Evolutionary conservation across 2,329 filamentous ascomycete species (phyloP), one percentile per base, ranked within the genome.

Genomic region (Aspergillus hortae): DNA sequence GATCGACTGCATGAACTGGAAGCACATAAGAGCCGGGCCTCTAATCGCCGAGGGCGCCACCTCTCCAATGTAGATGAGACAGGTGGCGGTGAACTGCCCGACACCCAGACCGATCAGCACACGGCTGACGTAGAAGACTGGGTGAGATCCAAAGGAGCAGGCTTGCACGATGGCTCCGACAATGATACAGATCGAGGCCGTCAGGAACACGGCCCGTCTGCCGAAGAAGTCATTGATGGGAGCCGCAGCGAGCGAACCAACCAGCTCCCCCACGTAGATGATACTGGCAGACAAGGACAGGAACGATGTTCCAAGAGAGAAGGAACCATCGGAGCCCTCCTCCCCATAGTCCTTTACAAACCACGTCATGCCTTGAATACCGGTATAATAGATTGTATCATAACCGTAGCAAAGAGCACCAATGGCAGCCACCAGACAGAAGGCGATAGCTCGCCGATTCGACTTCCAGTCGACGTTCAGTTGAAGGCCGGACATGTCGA

Each of bases 261-360:
- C 45, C 0, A 72, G 58, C 45, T 74, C 71, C n/a, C 71, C 71
- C 12, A 74, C 67, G 52, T 73, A 70, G 57, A 74, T 73, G 44
- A 67, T 66, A 10, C 68, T 71, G 6, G 70, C 64, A 3, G 69
- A 70, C 12, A 73, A 51, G 6, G 71, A 68, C 19, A 63, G 59
- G 48, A 66, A 66, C 15, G 49, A 51, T 4, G 62, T 62, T n/a
- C 51, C 54, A 4, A 67, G 54, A 9, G 54, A 49, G 36, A 56
- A 58, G 5, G 54, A 44, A 4, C 62, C 62, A 23, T 60, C 56
- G 19, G 53, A 32, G 27, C 47, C 52, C 30, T 60, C 42, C n/a
- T 53, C 52, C 6, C 62, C 63, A 46, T 61, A 66, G 55, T 66
- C 56, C 27, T 58, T 55, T 4, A 52, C 57, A 42, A 66, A 66